These are phyloP conservation scores for Trichoderma aggressivum DNA, from an alignment of 2,329 filamentous ascomycete genomes.

Conservation along the genomic window DNA sequence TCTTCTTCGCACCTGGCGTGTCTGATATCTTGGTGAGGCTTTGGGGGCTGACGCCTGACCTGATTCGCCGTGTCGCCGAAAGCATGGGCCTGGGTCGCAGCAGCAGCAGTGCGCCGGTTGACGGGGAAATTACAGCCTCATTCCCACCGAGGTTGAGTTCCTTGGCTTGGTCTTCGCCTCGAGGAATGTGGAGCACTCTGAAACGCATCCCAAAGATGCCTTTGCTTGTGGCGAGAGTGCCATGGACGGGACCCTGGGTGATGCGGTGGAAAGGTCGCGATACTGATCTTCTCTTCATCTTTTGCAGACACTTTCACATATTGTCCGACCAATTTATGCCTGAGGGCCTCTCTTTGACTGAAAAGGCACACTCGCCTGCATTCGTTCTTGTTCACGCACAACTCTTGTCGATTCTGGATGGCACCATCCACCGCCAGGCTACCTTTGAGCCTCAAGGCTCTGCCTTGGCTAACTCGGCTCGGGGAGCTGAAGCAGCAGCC, in stretches of 20 bases:
- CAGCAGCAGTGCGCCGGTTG: constrained; percentile 50
- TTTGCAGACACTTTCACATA: constrained; percentile 83
- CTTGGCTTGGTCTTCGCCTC: constrained; percentile 54
- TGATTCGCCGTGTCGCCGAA: constrained; percentile 67
- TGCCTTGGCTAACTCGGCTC: constrained; percentile 43
- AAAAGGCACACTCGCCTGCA: constrained; percentile 66
- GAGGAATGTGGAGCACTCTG: constrained; percentile 51
- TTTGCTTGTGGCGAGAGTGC: constrained; percentile 66
- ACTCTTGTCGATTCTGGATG: constrained; percentile 73
- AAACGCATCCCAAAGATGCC: constrained; percentile 64
- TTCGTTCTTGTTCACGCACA: constrained; percentile 80
- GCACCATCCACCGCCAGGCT: constrained; percentile 75
- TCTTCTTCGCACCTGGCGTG: constrained; percentile 86
- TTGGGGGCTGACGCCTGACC: constrained; percentile 68
- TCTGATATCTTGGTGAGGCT: constrained; percentile 78
- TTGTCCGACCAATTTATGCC: constrained; percentile 72
- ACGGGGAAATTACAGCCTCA: constrained; percentile 57
- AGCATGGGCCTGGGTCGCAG: constrained; percentile 64
- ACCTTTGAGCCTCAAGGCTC: constrained; percentile 46
- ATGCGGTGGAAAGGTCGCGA: constrained; percentile 83
- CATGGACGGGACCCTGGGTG: constrained; percentile 83
- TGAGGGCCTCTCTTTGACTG: constrained; percentile 46
- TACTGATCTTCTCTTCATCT: constrained; percentile 87
- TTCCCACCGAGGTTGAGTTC: constrained; percentile 67
- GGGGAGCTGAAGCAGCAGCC: constrained; percentile 62